Base-by-base conservation (phyloP, 1,284 basidiomycete genomes). In the Apiotrichum gamsii region DNA sequence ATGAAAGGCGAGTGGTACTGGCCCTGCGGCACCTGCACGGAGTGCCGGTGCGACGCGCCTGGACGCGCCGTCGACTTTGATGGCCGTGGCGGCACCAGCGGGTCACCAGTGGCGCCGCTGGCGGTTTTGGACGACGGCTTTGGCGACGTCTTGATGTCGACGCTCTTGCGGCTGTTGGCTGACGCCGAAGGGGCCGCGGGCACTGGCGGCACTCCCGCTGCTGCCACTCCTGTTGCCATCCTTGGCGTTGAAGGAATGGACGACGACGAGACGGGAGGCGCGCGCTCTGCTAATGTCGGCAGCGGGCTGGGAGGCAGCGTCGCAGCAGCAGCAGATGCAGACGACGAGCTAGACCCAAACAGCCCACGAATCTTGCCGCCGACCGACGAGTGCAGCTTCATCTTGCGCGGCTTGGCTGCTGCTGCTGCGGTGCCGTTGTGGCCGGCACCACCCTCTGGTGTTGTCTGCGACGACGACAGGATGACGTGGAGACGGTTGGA, bases 281-380 rank as follows among this genome's bases (percentile, higher is more conserved):
- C 49, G 19, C 45, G 43, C 47, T 51, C 48, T 13, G 48, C 45
- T 6, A 55, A 29, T 4, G 36, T 35, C 20, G 38, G 45, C n/a
- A 20, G 36, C 5, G 37, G 20, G 11, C 13, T 24, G 23, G 47
- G 40, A 16, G 40, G 43, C 3, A n/a, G n/a, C n/a, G n/a, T n/a
- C n/a, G n/a, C n/a, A n/a, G n/a, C n/a, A n/a, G n/a, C n/a, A n/a
- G n/a, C n/a, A n/a, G n/a, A n/a, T n/a, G n/a, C n/a, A n/a, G 58
- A 56, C 34, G 62, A 59, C 4, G 45, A 46, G 2, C 61, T 62
- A 18, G 64, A 59, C 1, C 53, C 49, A 18, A 70, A 54, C 24
- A 70, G 51, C 16, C 66, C 67, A 13, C 62, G 49, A 19, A 70
- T 54, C 42, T 57, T 52, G 24, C 66, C 64, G 13, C 67, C 67